Evolutionary conservation across 2,329 filamentous ascomycete species (phyloP), one percentile per base, ranked within the genome.

Genomic region (Aphanoascus verrucosus): DNA sequence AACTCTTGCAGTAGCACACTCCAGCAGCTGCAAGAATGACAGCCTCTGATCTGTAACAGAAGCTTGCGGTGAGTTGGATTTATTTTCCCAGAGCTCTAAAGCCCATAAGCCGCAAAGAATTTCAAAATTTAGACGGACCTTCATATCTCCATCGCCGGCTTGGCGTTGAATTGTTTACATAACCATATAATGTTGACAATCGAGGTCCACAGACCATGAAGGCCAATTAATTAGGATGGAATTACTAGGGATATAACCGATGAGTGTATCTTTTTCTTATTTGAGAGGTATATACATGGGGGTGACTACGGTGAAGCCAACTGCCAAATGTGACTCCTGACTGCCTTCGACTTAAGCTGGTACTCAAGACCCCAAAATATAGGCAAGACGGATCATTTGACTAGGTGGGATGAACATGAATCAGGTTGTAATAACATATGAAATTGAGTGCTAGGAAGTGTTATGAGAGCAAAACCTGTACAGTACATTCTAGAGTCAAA

Each of bases 81-180:
- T 15, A 20, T 17, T 23, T 20, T 11, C 11, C 6, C 11, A 14
- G 11, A 43, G 41, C 41, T 23, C 7, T n/a, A 12, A 45, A 11
- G 28, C 31, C 44, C 19, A 46, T 34, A 35, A 37, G 11, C 11
- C 32, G 15, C 45, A 9, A 15, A 4, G 42, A 31, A 47, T 23
- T 47, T 47, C 31, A 37, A 47, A 47, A 40, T 49, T 49, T 49
- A 4, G 47, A 11, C 47, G 47, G 47, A 49, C 17, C 40, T 40
- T 49, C 17, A 12, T 40, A 41, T 49, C 2, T 49, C 47, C 47
- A 20, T 5, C 2, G 9, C 28, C 44, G 44, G 45, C 45, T 37
- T 37, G 45, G 45, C 45, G 23, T 5, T n/a, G 3, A 28, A 15
- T 8, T n/a, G 2, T 32, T 34, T 8, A 31, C 32, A 14, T 17